A percentile compares a stretch with the other conserved stretches of the same genome.
These are phyloP conservation scores for Cutaneotrichosporon dermatis DNA, from an alignment of 1,284 basidiomycete species.

Conservation along the genomic window DNA sequence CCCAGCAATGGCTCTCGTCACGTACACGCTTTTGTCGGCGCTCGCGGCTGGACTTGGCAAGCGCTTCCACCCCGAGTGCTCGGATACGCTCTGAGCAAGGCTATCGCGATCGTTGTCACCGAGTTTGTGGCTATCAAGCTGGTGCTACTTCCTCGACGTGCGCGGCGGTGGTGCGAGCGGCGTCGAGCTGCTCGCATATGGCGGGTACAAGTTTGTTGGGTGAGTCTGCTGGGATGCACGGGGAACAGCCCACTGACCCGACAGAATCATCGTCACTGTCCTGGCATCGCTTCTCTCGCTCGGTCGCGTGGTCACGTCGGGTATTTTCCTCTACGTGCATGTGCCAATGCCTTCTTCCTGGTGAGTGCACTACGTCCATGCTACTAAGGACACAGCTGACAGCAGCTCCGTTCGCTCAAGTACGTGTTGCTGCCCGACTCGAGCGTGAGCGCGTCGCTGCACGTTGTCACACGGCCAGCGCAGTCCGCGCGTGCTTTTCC, in stretches of 20 bases:
- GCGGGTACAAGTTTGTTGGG: conserved; percentile 98
- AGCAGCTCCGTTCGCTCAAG: conserved; percentile 75
- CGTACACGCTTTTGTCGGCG: conserved; percentile 85
- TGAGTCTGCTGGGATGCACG: conserved; percentile 42
- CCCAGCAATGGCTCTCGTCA: conserved; percentile 89
- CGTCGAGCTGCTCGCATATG: conserved; percentile 63
- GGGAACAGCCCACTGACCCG: background rate
- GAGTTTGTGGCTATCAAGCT: conserved; percentile 86
- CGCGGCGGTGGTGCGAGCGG: conserved; percentile 63
- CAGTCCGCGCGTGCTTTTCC: conserved; percentile 72
- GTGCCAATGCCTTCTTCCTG: conserved; percentile 90
- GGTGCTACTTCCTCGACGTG: conserved; percentile 85
- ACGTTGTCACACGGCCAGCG: conserved; percentile 76
- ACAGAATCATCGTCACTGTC: conserved; percentile 47
- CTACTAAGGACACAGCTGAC: background rate
- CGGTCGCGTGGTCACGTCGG: conserved; percentile 62
- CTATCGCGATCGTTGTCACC: conserved; percentile 70
- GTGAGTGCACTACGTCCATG: conserved; percentile 52
- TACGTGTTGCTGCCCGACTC: conserved; percentile 79
- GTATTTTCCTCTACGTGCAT: conserved; percentile 75
- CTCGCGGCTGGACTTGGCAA: conserved; percentile 77
- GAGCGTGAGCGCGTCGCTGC: conserved; percentile 48
- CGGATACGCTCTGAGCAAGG: conserved; percentile 78
- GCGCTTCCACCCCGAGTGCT: conserved; percentile 87
- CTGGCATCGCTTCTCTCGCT: conserved; percentile 49